Percentiles rank a stretch among this genome's conserved stretches.
These are phyloP conservation scores for Vigna hirtella DNA, from an alignment of 306 rosid species.

Conservation along the genomic window DNA sequence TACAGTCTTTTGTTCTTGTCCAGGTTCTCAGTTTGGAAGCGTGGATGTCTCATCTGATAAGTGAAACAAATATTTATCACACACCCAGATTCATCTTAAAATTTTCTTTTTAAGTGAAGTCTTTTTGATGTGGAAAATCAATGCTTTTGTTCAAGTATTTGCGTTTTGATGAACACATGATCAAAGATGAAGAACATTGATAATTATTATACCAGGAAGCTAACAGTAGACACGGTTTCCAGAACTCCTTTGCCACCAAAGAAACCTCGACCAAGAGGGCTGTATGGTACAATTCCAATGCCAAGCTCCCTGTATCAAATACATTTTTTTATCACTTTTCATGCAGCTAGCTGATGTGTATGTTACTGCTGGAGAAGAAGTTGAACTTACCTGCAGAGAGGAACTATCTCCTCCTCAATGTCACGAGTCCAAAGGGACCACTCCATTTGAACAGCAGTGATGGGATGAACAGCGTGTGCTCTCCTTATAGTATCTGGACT, in stretches of 20 bases:
- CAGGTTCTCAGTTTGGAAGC: slow-evolving; percentile 51
- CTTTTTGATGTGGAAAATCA: too few relatives aligned
- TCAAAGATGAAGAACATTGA: not conserved
- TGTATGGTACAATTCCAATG: slow-evolving; percentile 82
- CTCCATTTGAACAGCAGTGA: slow-evolving; percentile 18
- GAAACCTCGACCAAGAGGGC: slow-evolving; percentile 86
- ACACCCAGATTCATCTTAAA: not conserved
- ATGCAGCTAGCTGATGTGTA: too few relatives aligned
- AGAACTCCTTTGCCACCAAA: slow-evolving; percentile 75
- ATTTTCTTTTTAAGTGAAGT: not conserved
- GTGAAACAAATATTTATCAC: not conserved
- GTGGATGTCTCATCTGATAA: slow-evolving; percentile 54
- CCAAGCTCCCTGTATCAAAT: slow-evolving; percentile 57
- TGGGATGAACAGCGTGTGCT: slow-evolving; percentile 34
- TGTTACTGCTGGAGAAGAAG: not conserved
- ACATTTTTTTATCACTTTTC: not conserved
- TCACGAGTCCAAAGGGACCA: slow-evolving; percentile 35
- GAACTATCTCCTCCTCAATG: slow-evolving; percentile 9
- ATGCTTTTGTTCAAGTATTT: too few relatives aligned
- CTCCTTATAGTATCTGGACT: slow-evolving; percentile 62
- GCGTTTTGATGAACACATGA: too few relatives aligned
- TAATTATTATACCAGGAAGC: slow-evolving; percentile 52
- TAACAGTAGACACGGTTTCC: slow-evolving; percentile 54
- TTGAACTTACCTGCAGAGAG: slow-evolving; percentile 44
- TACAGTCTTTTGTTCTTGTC: slow-evolving; percentile 52